Conservation (phyloP, 495 filamentous ascomycete species). For the Neurospora terricola region DNA sequence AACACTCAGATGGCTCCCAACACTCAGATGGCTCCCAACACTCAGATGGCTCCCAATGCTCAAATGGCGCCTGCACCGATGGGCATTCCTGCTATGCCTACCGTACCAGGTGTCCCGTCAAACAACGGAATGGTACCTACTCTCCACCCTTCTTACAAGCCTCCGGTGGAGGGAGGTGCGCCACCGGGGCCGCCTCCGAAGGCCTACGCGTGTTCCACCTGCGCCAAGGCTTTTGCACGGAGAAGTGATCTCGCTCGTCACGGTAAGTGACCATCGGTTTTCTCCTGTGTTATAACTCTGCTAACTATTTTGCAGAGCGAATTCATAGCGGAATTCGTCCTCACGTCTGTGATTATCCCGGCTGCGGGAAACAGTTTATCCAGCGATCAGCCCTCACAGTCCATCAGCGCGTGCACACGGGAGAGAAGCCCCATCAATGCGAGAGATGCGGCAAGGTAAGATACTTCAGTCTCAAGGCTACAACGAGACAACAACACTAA, state of each 20-base stretch:
- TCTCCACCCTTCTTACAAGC: slow-evolving; percentile 10
- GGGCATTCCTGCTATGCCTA: slow-evolving; percentile 43
- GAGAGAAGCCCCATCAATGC: slow-evolving; percentile 97
- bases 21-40: background rate
- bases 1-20: background rate
- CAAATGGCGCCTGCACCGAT: slow-evolving; percentile 36
- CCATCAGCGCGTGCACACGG: slow-evolving; percentile 89
- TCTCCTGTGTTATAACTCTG: background rate
- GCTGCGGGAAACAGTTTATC: slow-evolving; percentile 93
- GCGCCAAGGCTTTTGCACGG: slow-evolving; percentile 85
- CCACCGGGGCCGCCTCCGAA: slow-evolving; percentile 35
- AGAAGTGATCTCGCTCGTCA: slow-evolving; percentile 91
- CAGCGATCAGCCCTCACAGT: slow-evolving; percentile 96
- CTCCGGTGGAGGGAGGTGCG: slow-evolving; percentile 17
- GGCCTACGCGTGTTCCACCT: slow-evolving; percentile 84
- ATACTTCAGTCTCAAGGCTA: background rate
- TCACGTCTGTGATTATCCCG: slow-evolving; percentile 83
- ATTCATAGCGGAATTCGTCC: slow-evolving; percentile 90
- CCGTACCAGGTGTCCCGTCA: slow-evolving; percentile 23
- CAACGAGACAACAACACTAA: slow-evolving; percentile 1
- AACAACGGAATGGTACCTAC: slow-evolving; percentile 4
- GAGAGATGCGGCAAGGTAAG: slow-evolving; percentile 91
- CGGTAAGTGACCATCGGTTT: slow-evolving; percentile 47
- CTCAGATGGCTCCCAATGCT: slow-evolving; percentile 33
- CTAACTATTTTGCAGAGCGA: slow-evolving; percentile 54